Percentiles rank a stretch among this genome's conserved stretches.
These are phyloP conservation scores for Pezicula carpinea DNA, from an alignment of 2,329 filamentous ascomycete genomes.

Conservation along the genomic window DNA sequence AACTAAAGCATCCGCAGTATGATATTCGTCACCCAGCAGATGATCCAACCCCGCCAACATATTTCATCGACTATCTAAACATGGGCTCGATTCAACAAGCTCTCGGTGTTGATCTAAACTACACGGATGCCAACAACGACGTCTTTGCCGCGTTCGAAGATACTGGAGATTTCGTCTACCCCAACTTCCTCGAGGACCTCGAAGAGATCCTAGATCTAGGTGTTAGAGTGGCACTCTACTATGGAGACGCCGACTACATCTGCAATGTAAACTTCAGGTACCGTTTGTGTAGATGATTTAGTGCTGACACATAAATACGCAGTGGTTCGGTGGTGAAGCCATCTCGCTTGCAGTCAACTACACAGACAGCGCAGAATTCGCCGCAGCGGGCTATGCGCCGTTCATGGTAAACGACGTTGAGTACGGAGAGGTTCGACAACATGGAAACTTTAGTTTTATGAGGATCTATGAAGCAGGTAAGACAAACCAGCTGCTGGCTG, in stretches of 20 bases:
- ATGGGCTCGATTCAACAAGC: conserved; percentile 38
- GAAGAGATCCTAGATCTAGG: conserved; percentile 40
- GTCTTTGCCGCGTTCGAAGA: conserved; percentile 41
- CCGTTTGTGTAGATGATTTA: neutral
- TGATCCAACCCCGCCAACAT: conserved; percentile 46
- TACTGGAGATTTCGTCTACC: conserved; percentile 57
- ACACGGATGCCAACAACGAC: conserved; percentile 29
- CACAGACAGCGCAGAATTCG: conserved; percentile 41
- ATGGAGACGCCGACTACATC: conserved; percentile 44
- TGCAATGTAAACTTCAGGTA: conserved; percentile 14
- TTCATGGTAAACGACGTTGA: conserved; percentile 48
- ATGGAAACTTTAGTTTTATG: conserved; percentile 40
- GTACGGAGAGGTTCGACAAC: conserved; percentile 55
- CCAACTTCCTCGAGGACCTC: conserved; percentile 46
- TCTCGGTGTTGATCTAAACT: conserved; percentile 43
- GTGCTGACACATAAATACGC: conserved; percentile 18
- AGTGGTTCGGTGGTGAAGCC: conserved; percentile 49
- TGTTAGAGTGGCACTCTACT: conserved; percentile 48
- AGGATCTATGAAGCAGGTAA: conserved; percentile 20
- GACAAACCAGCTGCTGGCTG: too few species aligned
- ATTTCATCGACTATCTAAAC: conserved; percentile 44
- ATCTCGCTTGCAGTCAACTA: conserved; percentile 47
- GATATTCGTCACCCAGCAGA: conserved; percentile 46
- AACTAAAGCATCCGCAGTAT: conserved; percentile 26
- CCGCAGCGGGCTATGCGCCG: conserved; percentile 49